Evolutionary conservation across 164 flowering plant genomes (phyloP).

Genomic region (Piper betle): DNA sequence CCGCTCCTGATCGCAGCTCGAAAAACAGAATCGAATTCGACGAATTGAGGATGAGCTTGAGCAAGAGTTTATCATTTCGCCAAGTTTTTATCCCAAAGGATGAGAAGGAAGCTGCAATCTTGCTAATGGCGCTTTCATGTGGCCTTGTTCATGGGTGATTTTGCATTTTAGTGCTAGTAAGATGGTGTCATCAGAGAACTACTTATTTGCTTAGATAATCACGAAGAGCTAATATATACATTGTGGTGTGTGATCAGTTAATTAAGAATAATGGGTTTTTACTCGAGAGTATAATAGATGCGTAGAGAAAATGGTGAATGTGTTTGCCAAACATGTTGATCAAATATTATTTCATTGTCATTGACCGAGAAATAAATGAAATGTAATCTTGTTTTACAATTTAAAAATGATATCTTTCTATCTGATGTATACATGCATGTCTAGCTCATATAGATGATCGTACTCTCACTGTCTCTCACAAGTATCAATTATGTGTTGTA

Average conservation of each 20-base stretch:
- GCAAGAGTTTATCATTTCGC: slow-evolving; percentile 40
- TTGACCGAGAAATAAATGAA: too few species aligned
- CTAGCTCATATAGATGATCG: too few species aligned
- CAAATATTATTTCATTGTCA: too few species aligned
- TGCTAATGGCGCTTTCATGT: slow-evolving; percentile 85
- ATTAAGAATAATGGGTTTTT: neutral
- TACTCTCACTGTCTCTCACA: too few species aligned
- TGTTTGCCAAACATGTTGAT: neutral
- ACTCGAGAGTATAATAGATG: neutral
- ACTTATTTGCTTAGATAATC: neutral
- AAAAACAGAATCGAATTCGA: slow-evolving; percentile 37
- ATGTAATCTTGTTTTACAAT: too few species aligned
- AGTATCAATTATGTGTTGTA: too few species aligned
- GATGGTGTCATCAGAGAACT: neutral
- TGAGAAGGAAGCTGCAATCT: slow-evolving; percentile 87
- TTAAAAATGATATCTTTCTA: too few species aligned
- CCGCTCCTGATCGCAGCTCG: slow-evolving; percentile 5
- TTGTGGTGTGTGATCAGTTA: too few species aligned
- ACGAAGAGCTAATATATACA: too few species aligned
- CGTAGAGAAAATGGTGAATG: neutral
- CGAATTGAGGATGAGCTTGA: slow-evolving; percentile 38
- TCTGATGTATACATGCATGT: too few species aligned
- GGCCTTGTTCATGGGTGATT: slow-evolving; percentile 65
- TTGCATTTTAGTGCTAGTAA: too few species aligned
- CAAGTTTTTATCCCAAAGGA: slow-evolving; percentile 65